Evolutionary conservation across 129 eudicot species (phyloP).

Genomic region (Artemisia annua): DNA sequence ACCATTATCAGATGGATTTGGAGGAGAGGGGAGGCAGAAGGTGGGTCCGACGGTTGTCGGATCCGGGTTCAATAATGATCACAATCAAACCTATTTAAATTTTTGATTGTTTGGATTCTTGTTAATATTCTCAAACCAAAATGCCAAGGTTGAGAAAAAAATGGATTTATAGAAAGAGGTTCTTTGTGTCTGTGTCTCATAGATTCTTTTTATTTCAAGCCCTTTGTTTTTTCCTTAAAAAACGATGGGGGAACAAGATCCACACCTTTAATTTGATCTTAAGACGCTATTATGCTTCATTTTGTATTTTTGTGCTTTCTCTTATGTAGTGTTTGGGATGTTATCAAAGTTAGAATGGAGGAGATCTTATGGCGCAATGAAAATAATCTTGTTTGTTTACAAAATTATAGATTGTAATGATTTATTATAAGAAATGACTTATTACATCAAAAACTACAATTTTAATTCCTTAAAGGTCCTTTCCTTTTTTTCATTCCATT

Average conservation of each 20-base stretch:
- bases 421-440: no score
- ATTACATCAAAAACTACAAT: no score
- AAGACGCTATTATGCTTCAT: background rate
- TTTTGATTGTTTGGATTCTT: constrained; percentile 4
- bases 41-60: constrained; percentile 37
- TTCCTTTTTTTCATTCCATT: no score
- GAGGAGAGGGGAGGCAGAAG: constrained; percentile 37
- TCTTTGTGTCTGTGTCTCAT: constrained; percentile 6
- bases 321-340: no score
- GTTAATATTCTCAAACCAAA: constrained; percentile 33
- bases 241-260: background rate
- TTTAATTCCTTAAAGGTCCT: no score
- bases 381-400: no score
- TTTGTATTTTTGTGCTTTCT: background rate
- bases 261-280: background rate
- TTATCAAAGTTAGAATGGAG: background rate
- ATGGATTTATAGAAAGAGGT: constrained; percentile 26
- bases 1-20: constrained; percentile 18
- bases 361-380: no score
- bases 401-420: no score
- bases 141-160: constrained; percentile 9
- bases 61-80: constrained; percentile 24
- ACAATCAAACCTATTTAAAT: constrained; percentile 10
- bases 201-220: background rate
- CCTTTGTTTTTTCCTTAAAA: constrained; percentile 5